phyloP scores from a whole-genome alignment of 179 eudicot genomes.

The Silene coronaria region DNA sequence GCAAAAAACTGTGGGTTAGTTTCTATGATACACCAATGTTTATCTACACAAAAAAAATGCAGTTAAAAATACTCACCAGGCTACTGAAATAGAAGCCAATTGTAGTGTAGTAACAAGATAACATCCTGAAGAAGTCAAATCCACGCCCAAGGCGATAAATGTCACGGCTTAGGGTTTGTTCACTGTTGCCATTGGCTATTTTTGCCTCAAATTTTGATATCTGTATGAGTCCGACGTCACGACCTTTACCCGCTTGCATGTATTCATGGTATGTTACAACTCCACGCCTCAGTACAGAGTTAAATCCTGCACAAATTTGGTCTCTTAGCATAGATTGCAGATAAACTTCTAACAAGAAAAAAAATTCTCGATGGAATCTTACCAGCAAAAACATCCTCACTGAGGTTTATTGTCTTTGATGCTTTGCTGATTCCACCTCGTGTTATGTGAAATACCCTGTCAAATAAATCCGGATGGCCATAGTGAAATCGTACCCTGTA shows the following conservation, averaged over 20 bases:
- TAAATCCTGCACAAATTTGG: conserved; percentile 48
- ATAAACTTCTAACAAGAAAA: conserved; percentile 13
- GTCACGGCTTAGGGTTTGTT: conserved; percentile 90
- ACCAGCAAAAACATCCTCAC: conserved; percentile 98
- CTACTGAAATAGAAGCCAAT: conserved; percentile 81
- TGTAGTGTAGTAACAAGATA: conserved; percentile 89
- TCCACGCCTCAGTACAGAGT: conserved; percentile 78
- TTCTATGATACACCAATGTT: background rate
- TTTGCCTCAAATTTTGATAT: conserved; percentile 96
- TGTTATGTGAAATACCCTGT: conserved; percentile 91
- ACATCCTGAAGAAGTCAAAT: conserved; percentile 94
- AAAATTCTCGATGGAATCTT: conserved; percentile 9
- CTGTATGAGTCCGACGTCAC: conserved; percentile 92
- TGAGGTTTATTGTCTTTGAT: conserved; percentile 82
- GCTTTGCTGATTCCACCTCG: conserved; percentile 99
- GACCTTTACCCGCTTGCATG: conserved; percentile 98
- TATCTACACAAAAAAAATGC: conserved; percentile 6
- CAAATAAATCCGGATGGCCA: conserved; percentile 97
- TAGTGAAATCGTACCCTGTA: conserved; percentile 93
- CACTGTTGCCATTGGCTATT: conserved; percentile 95
- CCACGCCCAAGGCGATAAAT: conserved; percentile 81
- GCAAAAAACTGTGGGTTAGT: background rate
- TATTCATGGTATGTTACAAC: conserved; percentile 77
- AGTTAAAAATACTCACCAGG: conserved; percentile 46
- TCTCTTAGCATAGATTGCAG: conserved; percentile 10